phyloP scores from a whole-genome alignment of 1,139 yeast species.

The Magnusiomyces tetraspermus region DNA sequence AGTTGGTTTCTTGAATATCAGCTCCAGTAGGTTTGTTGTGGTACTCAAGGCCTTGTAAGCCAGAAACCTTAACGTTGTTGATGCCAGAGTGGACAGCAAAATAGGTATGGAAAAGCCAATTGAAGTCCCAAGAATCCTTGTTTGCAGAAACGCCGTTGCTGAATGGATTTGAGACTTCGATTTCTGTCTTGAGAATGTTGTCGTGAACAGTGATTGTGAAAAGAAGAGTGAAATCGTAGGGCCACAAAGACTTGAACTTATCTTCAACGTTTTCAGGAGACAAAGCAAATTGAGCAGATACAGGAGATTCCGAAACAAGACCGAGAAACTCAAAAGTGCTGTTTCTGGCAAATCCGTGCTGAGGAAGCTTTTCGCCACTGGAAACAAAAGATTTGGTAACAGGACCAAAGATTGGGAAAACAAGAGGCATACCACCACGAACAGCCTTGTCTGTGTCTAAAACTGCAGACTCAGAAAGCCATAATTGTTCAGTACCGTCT shows the following conservation, averaged over 20 bases:
- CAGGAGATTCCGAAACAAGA: constrained; percentile 49
- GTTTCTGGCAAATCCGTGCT: constrained; percentile 92
- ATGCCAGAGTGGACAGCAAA: constrained; percentile 57
- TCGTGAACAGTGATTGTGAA: constrained; percentile 51
- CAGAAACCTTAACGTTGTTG: constrained; percentile 65
- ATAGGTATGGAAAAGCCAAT: constrained; percentile 95
- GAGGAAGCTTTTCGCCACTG: constrained; percentile 46
- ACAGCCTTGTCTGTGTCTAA: constrained; percentile 89
- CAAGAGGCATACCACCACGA: constrained; percentile 94
- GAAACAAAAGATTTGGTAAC: constrained; percentile 21
- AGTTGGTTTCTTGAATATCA: constrained; percentile 52
- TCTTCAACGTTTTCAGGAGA: constrained; percentile 71
- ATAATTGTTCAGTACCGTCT: constrained; percentile 61
- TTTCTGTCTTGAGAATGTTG: constrained; percentile 48
- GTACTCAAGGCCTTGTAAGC: constrained; percentile 60
- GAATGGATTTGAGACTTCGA: constrained; percentile 70
- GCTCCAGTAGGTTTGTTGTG: constrained; percentile 64
- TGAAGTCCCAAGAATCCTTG: constrained; percentile 57
- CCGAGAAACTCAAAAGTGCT: constrained; percentile 90
- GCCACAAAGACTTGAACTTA: constrained; percentile 44
- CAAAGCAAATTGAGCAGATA: constrained; percentile 79
- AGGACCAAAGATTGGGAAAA: constrained; percentile 90
- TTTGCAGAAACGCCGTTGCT: constrained; percentile 23
- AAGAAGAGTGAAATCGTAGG: constrained; percentile 66
- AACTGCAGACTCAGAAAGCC: constrained; percentile 51